These are phyloP conservation scores for Raphidocelis subcapitata DNA, from an alignment of 139 green algal species.

Conservation along the genomic window DNA sequence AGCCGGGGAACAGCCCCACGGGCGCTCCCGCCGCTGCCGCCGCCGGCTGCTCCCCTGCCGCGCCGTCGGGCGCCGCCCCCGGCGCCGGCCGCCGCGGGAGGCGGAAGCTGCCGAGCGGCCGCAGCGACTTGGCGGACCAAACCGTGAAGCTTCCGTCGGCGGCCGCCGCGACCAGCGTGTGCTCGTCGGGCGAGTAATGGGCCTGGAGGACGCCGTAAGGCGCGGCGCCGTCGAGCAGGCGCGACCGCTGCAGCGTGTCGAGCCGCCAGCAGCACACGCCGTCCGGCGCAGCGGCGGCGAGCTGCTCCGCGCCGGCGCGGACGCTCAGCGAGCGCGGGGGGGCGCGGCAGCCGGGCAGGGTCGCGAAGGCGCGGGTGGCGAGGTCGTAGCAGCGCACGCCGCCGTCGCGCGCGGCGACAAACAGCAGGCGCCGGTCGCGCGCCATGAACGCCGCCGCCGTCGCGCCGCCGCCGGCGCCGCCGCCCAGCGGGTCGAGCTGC, in stretches of 20 bases:
- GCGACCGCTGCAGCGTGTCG: background rate
- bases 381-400: slow-evolving; percentile 17
- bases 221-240: background rate
- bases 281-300: slow-evolving; percentile 16
- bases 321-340: background rate
- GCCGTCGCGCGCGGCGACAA: slow-evolving; percentile 3
- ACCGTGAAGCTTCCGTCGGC: too few relatives aligned
- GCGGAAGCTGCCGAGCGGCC: too few relatives aligned
- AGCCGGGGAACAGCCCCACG: too few relatives aligned
- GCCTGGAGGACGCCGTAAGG: too few relatives aligned
- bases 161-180: too few relatives aligned
- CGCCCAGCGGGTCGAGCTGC: slow-evolving; percentile 3
- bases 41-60: too few relatives aligned
- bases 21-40: too few relatives aligned
- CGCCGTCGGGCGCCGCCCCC: too few relatives aligned
- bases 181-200: too few relatives aligned
- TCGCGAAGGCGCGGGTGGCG: slow-evolving; percentile 1
- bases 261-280: slow-evolving; percentile 16
- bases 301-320: slow-evolving; percentile 19
- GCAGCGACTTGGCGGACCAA: too few relatives aligned
- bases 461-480: background rate
- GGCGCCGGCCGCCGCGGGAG: too few relatives aligned
- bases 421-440: slow-evolving; percentile 14
- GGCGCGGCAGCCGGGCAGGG: slow-evolving; percentile 8
- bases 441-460: slow-evolving; percentile 27